Conservation (phyloP, 306 rosid species). For the Corylus heterophylla region DNA sequence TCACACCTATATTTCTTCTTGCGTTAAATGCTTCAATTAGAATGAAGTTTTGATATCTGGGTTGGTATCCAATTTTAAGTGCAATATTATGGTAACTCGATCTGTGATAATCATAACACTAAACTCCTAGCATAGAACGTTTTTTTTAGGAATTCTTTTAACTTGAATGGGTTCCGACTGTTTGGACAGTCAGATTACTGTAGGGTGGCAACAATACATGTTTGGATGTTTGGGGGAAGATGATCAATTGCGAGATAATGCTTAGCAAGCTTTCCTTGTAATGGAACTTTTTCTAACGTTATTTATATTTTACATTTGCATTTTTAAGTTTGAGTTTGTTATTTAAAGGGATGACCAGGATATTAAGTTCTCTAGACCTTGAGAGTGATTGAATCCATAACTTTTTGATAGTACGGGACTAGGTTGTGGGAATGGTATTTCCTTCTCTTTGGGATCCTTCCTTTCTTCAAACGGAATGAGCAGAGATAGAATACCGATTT, state of each 20-base stretch:
- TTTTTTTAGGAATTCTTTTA: background rate
- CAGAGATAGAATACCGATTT: too few species aligned
- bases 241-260: background rate
- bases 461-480: too few species aligned
- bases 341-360: conserved; percentile 10
- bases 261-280: background rate
- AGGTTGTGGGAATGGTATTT: conserved; percentile 14
- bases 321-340: background rate
- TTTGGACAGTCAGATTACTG: background rate
- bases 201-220: background rate
- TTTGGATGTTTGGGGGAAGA: background rate
- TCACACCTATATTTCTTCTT: conserved; percentile 19
- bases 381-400: conserved; percentile 11
- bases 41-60: conserved; percentile 10
- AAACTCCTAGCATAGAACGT: background rate
- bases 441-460: background rate
- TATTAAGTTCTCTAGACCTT: conserved; percentile 13
- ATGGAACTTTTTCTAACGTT: background rate
- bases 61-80: background rate
- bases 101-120: background rate
- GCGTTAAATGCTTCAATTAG: conserved; percentile 7
- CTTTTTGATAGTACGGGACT: conserved; percentile 17
- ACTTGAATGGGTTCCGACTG: background rate
- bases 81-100: background rate
- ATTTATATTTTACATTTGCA: background rate